Evolutionary conservation across 2,329 filamentous ascomycete species (phyloP), one percentile per base, ranked within the genome.

Genomic region (Sodiomyces alkalinus): DNA sequence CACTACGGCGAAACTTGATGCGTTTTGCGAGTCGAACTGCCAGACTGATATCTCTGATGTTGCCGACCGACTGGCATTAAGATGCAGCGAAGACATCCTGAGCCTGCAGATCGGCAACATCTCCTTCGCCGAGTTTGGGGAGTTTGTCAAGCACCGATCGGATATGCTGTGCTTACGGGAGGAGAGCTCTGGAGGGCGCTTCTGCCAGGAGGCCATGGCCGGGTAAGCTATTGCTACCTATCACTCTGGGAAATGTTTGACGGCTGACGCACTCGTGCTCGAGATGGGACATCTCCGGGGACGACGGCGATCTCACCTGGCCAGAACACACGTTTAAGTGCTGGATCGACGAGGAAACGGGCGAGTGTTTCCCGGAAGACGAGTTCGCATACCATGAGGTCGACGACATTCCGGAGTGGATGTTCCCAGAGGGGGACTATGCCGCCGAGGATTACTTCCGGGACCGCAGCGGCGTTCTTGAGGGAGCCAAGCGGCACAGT

Each of bases 271-370:
- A n/a, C n/a, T n/a, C n/a, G n/a, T n/a, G n/a, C n/a, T n/a, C n/a
- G n/a, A n/a, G n/a, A n/a, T n/a, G n/a, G n/a, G n/a, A n/a, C n/a
- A n/a, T n/a, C n/a, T n/a, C n/a, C n/a, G n/a, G n/a, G n/a, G n/a
- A n/a, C n/a, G n/a, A n/a, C n/a, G n/a, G n/a, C n/a, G n/a, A n/a
- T n/a, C 17, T 29, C 27, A 27, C 25, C 25, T 27, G 15, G 25
- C 25, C 25, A 7, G 25, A 27, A 11, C 25, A 27, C 16, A 27
- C 25, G 8, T 19, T n/a, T n/a, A 27, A 27, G 25, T 27, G 25
- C 25, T 27, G 15, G 25, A 18, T 17, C 7, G 25, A 27, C 6
- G 25, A 27, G 17, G 25, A 27, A 13, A 27, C 25, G 4, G 25
- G 25, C 3, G 25, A 27, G 9, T 27, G 25, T 19, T 17, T 27